Conservation (phyloP, 768 basidiomycete species). For the Amanita thiersii region DNA sequence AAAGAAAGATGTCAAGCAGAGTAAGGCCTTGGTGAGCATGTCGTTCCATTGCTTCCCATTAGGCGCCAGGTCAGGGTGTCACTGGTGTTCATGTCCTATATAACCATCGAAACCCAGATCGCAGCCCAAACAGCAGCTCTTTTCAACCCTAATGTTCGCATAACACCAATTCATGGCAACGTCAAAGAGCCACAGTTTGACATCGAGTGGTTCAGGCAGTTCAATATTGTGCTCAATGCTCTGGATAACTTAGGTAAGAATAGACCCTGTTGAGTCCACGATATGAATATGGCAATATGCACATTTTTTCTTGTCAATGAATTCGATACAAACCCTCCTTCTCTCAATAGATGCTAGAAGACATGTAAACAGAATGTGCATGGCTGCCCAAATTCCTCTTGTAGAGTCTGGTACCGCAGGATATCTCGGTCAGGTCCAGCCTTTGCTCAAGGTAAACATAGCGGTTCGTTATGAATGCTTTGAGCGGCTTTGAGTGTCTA, state of each 20-base stretch:
- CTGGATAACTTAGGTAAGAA: slow-evolving; percentile 87
- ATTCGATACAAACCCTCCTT: neutral
- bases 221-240: slow-evolving; percentile 92
- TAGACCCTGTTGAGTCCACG: neutral
- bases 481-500: neutral
- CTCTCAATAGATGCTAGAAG: slow-evolving; percentile 68
- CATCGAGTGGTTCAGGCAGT: slow-evolving; percentile 81
- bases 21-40: slow-evolving; percentile 75
- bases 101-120: slow-evolving; percentile 35
- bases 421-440: slow-evolving; percentile 95
- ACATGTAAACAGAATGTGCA: slow-evolving; percentile 97
- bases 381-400: slow-evolving; percentile 82
- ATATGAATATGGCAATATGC: too few species aligned
- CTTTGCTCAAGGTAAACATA: slow-evolving; percentile 65
- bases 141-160: slow-evolving; percentile 84
- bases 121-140: slow-evolving; percentile 75
- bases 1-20: slow-evolving; percentile 96
- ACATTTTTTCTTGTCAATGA: neutral
- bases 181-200: slow-evolving; percentile 92
- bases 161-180: slow-evolving; percentile 88
- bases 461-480: neutral
- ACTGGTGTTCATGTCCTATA: neutral
- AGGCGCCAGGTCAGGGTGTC: neutral
- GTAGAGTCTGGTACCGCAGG: slow-evolving; percentile 97
- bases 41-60: slow-evolving; percentile 1